These are phyloP conservation scores for Paraphaeosphaeria minitans DNA, from an alignment of 2,329 filamentous ascomycete genomes.

Conservation along the genomic window DNA sequence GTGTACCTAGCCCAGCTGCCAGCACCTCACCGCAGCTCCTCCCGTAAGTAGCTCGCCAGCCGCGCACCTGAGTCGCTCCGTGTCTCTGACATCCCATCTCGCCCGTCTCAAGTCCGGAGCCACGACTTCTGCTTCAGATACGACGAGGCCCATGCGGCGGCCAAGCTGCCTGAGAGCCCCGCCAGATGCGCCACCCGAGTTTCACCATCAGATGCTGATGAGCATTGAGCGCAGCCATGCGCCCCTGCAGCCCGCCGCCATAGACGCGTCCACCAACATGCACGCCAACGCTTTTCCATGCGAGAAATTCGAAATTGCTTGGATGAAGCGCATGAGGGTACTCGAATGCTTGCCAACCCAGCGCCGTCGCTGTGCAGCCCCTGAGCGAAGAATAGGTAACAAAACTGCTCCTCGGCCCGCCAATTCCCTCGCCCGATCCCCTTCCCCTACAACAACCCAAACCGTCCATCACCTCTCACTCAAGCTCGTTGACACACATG, in stretches of 20 bases:
- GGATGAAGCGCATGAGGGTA: neutral
- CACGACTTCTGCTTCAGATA: neutral
- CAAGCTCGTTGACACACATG: conserved; percentile 3
- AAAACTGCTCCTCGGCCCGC: conserved; percentile 6
- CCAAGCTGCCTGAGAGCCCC: conserved; percentile 20
- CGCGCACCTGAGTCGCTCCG: conserved; percentile 8
- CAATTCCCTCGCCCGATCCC: conserved; percentile 6
- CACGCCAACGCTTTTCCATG: conserved; percentile 2
- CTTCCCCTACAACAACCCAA: conserved; percentile 7
- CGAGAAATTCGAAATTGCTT: neutral
- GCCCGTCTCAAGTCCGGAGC: conserved; percentile 17
- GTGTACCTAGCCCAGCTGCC: too few relatives aligned
- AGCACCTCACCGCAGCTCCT: neutral
- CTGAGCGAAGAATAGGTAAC: conserved; percentile 13
- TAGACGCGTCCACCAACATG: conserved; percentile 17
- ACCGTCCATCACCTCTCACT: conserved; percentile 11
- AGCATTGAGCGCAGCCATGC: too few relatives aligned
- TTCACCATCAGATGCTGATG: conserved; percentile 26
- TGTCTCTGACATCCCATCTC: conserved; percentile 7
- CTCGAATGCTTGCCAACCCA: conserved; percentile 15
- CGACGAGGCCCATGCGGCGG: conserved; percentile 4
- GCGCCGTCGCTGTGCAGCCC: conserved; percentile 42
- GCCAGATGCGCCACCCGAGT: conserved; percentile 19
- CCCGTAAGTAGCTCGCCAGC: conserved; percentile 2
- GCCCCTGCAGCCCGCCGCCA: conserved; percentile 7